Evolutionary conservation across 768 basidiomycete species (phyloP), one percentile per base, ranked within the genome.

Genomic region (Floccularia luteovirens): DNA sequence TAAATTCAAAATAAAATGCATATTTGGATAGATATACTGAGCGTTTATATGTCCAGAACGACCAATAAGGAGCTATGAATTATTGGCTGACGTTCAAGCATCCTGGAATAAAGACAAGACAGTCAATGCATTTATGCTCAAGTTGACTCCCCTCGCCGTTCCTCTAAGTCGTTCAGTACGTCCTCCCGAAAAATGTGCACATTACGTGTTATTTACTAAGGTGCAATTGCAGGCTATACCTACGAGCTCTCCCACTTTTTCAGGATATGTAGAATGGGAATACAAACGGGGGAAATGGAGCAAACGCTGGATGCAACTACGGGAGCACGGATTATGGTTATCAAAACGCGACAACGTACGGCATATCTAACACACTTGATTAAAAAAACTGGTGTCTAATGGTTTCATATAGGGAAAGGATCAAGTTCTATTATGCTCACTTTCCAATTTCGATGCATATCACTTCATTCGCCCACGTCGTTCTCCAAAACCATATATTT

Each of bases 261-360:
- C 66, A 25, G 67, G 83, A 4, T 91, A 80, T 52, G 78, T 97
- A 19, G 88, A 97, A 57, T 87, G 81, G 75, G 90, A 94, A 64
- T 69, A 67, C 32, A 97, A 94, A 63, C 77, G 83, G 43, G 91
- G 91, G 24, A 96, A 96, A 60, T 99, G 94, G 96, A 82, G 69
- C 41, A 97, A 97, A 61, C 76, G 90, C 24, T 93, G 82, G 78
- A 67, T 99, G 54, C 79, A 82, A 51, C 73, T 96, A 19, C 73
- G 88, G 35, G 90, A 93, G 52, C 89, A 93, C 47, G 75, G 77
- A 44, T 54, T 98, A 39, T 94, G 82, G 74, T 56, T 94, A 25
- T 83, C 89, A 22, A 98, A 97, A 62, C 82, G 87, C 13, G 90
- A 96, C 40, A 83, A 77, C 55, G 91, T 92, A 48, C 47, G 75